Evolutionary conservation across 106 monocot genomes (phyloP).

Genomic region (Dendrobium huoshanense): DNA sequence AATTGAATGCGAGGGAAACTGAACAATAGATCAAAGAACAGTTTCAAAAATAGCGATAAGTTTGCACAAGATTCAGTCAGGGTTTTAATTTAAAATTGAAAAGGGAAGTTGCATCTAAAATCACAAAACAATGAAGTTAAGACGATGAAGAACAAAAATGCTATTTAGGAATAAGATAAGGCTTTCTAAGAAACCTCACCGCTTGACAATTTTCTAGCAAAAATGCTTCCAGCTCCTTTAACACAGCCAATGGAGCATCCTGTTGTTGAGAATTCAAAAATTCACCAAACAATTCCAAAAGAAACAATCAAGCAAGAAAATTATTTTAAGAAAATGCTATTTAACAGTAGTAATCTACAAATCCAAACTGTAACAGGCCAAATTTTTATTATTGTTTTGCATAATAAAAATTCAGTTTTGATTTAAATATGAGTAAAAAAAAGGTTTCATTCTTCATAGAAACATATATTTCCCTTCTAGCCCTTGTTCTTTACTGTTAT

Average conservation of each 20-base stretch:
- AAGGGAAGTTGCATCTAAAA: neutral
- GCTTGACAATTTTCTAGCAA: conserved; percentile 65
- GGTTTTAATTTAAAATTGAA: neutral
- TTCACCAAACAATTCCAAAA: neutral
- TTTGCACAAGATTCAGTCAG: neutral
- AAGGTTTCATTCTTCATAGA: neutral
- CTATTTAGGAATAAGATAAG: neutral
- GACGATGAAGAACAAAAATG: neutral
- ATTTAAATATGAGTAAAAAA: neutral
- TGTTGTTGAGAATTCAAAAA: conserved; percentile 17
- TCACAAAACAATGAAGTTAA: conserved; percentile 5
- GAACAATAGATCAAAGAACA: neutral
- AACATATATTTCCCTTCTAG: neutral
- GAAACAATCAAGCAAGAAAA: neutral
- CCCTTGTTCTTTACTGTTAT: neutral
- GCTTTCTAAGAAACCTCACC: conserved; percentile 25
- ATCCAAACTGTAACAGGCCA: neutral
- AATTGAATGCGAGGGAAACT: neutral
- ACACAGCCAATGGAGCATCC: conserved; percentile 61
- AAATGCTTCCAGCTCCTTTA: conserved; percentile 67
- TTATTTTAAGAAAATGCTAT: neutral
- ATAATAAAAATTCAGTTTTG: neutral
- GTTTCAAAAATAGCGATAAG: neutral
- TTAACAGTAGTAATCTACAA: neutral
- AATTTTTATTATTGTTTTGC: neutral